Percentiles rank a stretch among this genome's conserved stretches.
Conservation (phyloP, 306 rosid genomes). For the Pueraria montana region DNA sequence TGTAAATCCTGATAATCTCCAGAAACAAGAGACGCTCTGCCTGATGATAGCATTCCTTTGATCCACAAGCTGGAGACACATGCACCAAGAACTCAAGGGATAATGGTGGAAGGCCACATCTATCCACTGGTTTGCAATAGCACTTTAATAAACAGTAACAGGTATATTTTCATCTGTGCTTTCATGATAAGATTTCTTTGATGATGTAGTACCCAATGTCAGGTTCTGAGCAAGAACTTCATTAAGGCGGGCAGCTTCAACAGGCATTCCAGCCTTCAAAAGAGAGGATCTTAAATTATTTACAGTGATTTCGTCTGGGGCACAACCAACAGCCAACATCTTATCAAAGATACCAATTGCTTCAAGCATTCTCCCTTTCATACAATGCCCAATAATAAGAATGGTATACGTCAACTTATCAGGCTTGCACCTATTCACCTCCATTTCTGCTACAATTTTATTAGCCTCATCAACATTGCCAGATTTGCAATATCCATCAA, state of each 20-base stretch:
- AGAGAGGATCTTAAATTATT: slow-evolving; percentile 16
- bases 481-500: slow-evolving; percentile 27
- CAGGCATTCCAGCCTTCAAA: slow-evolving; percentile 23
- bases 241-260: not conserved
- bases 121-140: not conserved
- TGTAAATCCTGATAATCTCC: slow-evolving; percentile 18
- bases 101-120: not conserved
- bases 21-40: not conserved
- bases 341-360: slow-evolving; percentile 16
- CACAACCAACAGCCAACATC: slow-evolving; percentile 23
- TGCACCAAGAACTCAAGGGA: not conserved
- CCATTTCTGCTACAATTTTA: slow-evolving; percentile 29
- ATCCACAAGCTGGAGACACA: not conserved
- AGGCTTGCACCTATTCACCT: slow-evolving; percentile 6
- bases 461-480: slow-evolving; percentile 23
- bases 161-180: not conserved
- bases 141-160: not conserved
- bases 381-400: slow-evolving; percentile 35
- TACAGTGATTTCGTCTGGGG: slow-evolving; percentile 21
- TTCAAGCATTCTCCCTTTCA: slow-evolving; percentile 27
- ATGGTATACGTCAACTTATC: slow-evolving; percentile 28
- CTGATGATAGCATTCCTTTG: not conserved
- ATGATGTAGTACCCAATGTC: not conserved
- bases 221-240: not conserved
- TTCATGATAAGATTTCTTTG: not conserved